Conservation (phyloP, 768 basidiomycete species). For the Steccherinum ochraceum region DNA sequence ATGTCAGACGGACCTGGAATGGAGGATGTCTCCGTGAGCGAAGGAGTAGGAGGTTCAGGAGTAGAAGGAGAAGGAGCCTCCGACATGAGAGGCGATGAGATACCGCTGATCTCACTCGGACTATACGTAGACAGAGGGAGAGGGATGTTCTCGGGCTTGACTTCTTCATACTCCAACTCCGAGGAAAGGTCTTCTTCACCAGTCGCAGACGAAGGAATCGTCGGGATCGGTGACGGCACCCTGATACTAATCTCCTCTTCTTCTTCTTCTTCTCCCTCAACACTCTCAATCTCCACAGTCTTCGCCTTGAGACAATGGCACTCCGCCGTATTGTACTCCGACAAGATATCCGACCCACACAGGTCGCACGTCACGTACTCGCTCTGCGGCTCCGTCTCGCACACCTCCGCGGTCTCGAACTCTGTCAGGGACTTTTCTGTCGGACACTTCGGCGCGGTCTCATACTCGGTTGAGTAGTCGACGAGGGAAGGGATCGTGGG, state of each 20-base stretch:
- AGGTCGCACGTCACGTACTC: slow-evolving; percentile 47
- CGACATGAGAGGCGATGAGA: slow-evolving; percentile 17
- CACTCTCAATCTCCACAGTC: slow-evolving; percentile 7
- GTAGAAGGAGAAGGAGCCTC: slow-evolving; percentile 21
- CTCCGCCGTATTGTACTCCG: slow-evolving; percentile 44
- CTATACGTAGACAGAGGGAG: slow-evolving; percentile 31
- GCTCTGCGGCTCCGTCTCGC: slow-evolving; percentile 31
- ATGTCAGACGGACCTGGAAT: slow-evolving; percentile 23
- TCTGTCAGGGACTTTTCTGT: slow-evolving; percentile 38
- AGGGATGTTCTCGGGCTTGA: slow-evolving; percentile 32
- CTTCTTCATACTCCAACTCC: slow-evolving; percentile 5
- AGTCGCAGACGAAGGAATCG: slow-evolving; percentile 21
- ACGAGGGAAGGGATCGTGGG: slow-evolving; percentile 54
- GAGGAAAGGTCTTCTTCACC: slow-evolving; percentile 4
- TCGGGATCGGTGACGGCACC: slow-evolving; percentile 24
- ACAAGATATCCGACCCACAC: slow-evolving; percentile 35
- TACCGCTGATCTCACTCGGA: slow-evolving; percentile 16
- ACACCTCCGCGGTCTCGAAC: slow-evolving; percentile 35
- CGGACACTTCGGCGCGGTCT: slow-evolving; percentile 25
- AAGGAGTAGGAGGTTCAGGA: slow-evolving; percentile 16
- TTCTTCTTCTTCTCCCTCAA: slow-evolving; percentile 9
- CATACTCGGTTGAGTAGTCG: slow-evolving; percentile 32
- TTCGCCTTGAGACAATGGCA: slow-evolving; percentile 22
- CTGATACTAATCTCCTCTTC: slow-evolving; percentile 15
- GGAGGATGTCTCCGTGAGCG: slow-evolving; percentile 5